Evolutionary conservation across 2,329 filamentous ascomycete genomes (phyloP).

Genomic region (Pochonia chlamydosporia): DNA sequence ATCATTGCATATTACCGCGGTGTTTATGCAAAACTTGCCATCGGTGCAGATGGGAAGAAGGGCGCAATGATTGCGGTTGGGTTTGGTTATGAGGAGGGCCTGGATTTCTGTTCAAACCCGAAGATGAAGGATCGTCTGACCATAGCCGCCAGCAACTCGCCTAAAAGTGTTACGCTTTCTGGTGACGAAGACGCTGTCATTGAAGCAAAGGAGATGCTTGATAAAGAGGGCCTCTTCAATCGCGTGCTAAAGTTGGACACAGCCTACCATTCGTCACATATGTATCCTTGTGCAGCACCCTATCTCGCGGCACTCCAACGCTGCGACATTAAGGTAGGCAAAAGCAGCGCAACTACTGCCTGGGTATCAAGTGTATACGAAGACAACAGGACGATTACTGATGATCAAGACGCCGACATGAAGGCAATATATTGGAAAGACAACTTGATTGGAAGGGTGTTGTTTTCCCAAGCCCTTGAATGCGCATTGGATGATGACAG

Average conservation of each 20-base stretch:
- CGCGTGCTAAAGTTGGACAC: slow-evolving; percentile 28
- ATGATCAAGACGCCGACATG: neutral
- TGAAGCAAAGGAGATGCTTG: slow-evolving; percentile 14
- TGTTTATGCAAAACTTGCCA: no score
- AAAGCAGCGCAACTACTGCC: neutral
- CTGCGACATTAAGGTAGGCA: neutral
- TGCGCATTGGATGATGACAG: slow-evolving; percentile 1
- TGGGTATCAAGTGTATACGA: neutral
- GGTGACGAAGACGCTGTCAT: slow-evolving; percentile 24
- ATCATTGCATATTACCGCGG: slow-evolving; percentile 14
- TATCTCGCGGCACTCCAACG: slow-evolving; percentile 7
- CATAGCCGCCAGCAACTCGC: slow-evolving; percentile 20
- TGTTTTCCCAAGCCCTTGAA: slow-evolving; percentile 15
- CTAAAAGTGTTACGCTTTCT: slow-evolving; percentile 19
- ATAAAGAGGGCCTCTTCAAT: slow-evolving; percentile 19
- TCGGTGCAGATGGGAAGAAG: no score
- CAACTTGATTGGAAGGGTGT: slow-evolving; percentile 13
- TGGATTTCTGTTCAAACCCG: neutral
- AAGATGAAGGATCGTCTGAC: slow-evolving; percentile 7
- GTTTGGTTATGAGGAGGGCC: no score
- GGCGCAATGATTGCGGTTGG: no score
- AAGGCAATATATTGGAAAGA: slow-evolving; percentile 8
- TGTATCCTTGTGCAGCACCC: slow-evolving; percentile 16
- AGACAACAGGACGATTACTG: neutral
- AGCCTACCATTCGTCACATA: slow-evolving; percentile 36